Conservation (phyloP, 2,329 filamentous ascomycete species). For the Xenoacremonium recifei region DNA sequence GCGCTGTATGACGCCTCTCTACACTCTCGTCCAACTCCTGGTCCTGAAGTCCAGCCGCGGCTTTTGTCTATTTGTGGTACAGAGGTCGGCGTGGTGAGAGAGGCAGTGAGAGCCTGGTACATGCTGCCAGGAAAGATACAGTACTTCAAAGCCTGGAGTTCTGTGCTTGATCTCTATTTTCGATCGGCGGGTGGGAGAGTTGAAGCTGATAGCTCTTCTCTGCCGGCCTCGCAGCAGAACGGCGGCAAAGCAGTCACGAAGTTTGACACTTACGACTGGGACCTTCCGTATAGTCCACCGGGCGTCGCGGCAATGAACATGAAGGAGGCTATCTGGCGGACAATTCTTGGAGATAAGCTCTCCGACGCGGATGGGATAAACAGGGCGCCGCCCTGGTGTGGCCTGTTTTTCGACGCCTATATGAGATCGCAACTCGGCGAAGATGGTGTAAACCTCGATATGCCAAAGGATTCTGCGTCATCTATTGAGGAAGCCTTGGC, state of each 20-base stretch:
- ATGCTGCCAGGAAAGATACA: neutral
- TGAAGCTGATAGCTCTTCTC: neutral
- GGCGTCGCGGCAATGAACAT: neutral
- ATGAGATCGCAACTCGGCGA: neutral
- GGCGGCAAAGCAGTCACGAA: too few species aligned
- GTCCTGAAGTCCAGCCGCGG: neutral
- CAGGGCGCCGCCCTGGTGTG: neutral
- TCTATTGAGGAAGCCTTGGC: neutral
- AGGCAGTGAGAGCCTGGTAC: constrained; percentile 1
- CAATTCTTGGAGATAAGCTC: neutral
- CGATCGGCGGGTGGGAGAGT: neutral
- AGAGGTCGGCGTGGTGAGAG: neutral
- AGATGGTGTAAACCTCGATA: neutral
- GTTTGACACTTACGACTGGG: constrained; percentile 1
- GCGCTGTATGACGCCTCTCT: neutral
- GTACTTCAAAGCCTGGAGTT: constrained; percentile 1
- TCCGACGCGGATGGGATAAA: neutral
- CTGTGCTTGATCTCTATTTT: constrained; percentile 2
- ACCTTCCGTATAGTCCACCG: constrained; percentile 1
- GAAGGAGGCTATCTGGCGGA: constrained; percentile 4
- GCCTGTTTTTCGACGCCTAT: constrained; percentile 1
- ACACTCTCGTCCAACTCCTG: neutral
- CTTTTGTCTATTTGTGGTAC: neutral
- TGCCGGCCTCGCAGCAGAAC: too few species aligned
- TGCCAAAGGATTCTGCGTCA: neutral